A percentile compares a stretch with the other conserved stretches of the same genome.
Evolutionary conservation across 2,329 filamentous ascomycete genomes (phyloP).

Genomic region (Stachybotrys chartarum): DNA sequence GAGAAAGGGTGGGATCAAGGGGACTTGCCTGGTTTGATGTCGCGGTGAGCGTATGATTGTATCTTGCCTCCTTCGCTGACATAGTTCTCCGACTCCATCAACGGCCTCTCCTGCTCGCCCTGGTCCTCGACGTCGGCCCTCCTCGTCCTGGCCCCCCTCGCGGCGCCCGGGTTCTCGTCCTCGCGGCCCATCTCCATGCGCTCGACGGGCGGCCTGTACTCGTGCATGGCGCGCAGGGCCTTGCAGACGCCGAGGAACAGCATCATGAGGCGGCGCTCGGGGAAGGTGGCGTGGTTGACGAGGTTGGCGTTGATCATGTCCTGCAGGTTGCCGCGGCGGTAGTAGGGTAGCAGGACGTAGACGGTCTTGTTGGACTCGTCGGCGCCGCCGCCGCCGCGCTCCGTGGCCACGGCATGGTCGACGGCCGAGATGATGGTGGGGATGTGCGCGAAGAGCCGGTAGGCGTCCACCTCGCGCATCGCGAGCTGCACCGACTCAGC

Average conservation of each 20-base stretch:
- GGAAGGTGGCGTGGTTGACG: slow-evolving; percentile 88
- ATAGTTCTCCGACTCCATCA: slow-evolving; percentile 70
- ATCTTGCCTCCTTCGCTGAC: slow-evolving; percentile 56
- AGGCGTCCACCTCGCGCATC: slow-evolving; percentile 95
- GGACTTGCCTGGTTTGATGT: slow-evolving; percentile 84
- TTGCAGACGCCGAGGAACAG: slow-evolving; percentile 88
- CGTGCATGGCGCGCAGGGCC: slow-evolving; percentile 84
- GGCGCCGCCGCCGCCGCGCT: slow-evolving; percentile 42
- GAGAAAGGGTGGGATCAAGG: background rate
- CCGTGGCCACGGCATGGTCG: slow-evolving; percentile 75
- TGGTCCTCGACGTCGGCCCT: slow-evolving; percentile 60
- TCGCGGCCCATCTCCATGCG: slow-evolving; percentile 45
- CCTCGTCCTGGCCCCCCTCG: slow-evolving; percentile 21
- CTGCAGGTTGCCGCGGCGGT: slow-evolving; percentile 88
- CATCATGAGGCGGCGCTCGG: slow-evolving; percentile 79
- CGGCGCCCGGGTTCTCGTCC: slow-evolving; percentile 18
- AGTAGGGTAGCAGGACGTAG: slow-evolving; percentile 94
- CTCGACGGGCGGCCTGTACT: slow-evolving; percentile 55
- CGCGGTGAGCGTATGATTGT: slow-evolving; percentile 84
- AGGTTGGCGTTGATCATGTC: slow-evolving; percentile 98
- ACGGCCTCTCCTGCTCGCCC: slow-evolving; percentile 68
- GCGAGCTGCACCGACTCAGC: slow-evolving; percentile 92
- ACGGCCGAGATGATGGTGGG: slow-evolving; percentile 81
- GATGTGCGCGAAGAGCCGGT: slow-evolving; percentile 77
- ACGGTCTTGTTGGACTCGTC: slow-evolving; percentile 76